phyloP scores from a whole-genome alignment of 768 basidiomycete genomes.

The Boletus barrowsii region DNA sequence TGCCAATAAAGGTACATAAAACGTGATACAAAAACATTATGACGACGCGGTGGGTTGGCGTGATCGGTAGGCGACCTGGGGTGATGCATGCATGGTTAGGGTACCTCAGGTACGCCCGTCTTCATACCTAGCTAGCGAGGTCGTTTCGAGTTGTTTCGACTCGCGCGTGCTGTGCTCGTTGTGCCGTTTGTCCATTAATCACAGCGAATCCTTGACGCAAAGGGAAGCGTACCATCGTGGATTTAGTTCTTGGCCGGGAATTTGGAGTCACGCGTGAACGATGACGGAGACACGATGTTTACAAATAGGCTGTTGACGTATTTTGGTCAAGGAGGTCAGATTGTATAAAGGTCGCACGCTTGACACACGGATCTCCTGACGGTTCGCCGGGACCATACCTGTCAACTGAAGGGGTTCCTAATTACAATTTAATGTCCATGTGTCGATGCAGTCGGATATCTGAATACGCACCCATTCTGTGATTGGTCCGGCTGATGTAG shows the following conservation, averaged over 20 bases:
- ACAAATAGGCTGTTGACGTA: constrained; percentile 42
- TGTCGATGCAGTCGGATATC: too few relatives aligned
- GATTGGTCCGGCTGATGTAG: too few relatives aligned
- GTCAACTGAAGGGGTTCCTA: constrained; percentile 32
- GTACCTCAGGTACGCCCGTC: too few relatives aligned
- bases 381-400: too few relatives aligned
- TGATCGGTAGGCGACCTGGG: too few relatives aligned
- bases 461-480: constrained; percentile 51
- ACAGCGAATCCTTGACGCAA: background rate
- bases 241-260: constrained; percentile 74
- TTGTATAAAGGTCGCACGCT: background rate
- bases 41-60: too few relatives aligned
- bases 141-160: too few relatives aligned
- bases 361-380: constrained; percentile 49
- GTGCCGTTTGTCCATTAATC: background rate
- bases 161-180: too few relatives aligned
- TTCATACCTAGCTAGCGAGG: too few relatives aligned
- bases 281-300: constrained; percentile 59
- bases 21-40: too few relatives aligned
- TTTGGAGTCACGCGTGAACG: constrained; percentile 36
- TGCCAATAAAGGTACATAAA: too few relatives aligned
- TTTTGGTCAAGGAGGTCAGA: constrained; percentile 35
- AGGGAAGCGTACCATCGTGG: constrained; percentile 57
- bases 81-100: too few relatives aligned
- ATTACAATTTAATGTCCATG: background rate